Base-by-base conservation (phyloP, 129 eudicot species). In the Logfia minima region DNA sequence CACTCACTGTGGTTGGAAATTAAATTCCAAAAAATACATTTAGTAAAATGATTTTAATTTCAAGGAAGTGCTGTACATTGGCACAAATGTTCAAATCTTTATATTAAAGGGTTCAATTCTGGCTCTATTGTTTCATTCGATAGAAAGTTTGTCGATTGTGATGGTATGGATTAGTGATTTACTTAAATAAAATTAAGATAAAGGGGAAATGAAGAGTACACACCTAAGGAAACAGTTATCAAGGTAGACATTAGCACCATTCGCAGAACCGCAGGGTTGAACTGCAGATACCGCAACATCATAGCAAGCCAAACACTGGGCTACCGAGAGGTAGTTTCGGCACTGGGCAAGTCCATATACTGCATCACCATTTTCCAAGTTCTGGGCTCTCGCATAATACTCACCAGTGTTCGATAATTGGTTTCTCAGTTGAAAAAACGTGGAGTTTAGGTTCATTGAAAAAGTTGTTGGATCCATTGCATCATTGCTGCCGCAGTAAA, bases 141-240 rank as follows among this genome's bases (percentile, higher is more conserved):
- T 37, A 37, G 45, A 2, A 37, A 8, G 45, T 37, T 18, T 11
- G 22, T 18, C 6, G 11, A 1, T 17, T 53, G 60, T 53, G 22
- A 4, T 17, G 21, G n/a, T 53, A 14, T 53, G 22, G 17, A 17
- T 2, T 53, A 3, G 7, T 17, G 6, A 53, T 53, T 53, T 53
- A 53, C n/a, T 0, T 3, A 0, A 52, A 52, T 16, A 7, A 35
- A 35, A 35, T 35, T 45, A 45, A 45, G 52, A 9, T 10, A 7
- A 45, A 45, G 16, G 4, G 13, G 8, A 45, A 45, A 45, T 56
- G 26, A 4, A 55, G 2, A 55, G n/a, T 43, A 43, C 51, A 2
- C 48, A 75, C 96, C 96, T 87, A 76, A 90, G 88, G 61, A 80
- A 86, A 79, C 96, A 85, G 62, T 88, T 89, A 78, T 90, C 96